Evolutionary conservation across 805 yeast species (phyloP).

Genomic region (Cyberlindnera xishuangbannaensis): DNA sequence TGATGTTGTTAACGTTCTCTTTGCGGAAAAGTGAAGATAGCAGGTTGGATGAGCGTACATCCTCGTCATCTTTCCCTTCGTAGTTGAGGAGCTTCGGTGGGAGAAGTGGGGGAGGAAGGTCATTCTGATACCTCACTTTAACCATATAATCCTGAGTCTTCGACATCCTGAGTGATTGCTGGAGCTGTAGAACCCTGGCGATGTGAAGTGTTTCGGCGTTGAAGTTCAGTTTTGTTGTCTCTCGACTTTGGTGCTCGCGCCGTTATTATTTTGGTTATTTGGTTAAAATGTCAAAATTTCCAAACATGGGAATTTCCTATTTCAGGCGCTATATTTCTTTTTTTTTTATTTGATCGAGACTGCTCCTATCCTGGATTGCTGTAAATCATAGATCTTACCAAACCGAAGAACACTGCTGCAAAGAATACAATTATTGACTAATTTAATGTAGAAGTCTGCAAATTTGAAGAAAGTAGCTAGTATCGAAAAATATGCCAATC

Average conservation of each 20-base stretch:
- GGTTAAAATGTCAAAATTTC: neutral
- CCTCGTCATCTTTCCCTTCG: constrained; percentile 32
- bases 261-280: neutral
- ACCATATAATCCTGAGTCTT: constrained; percentile 73
- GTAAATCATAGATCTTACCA: no score
- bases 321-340: neutral
- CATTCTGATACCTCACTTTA: constrained; percentile 76
- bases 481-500: no score
- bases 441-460: no score
- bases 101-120: constrained; percentile 87
- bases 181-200: no score
- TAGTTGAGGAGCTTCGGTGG: constrained; percentile 79
- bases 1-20: constrained; percentile 60
- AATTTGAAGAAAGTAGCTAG: no score
- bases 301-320: constrained; percentile 1
- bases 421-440: no score
- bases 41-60: constrained; percentile 46
- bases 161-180: constrained; percentile 27
- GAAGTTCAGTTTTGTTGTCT: neutral
- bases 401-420: no score
- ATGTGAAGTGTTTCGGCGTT: no score
- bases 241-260: no score
- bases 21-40: constrained; percentile 63
- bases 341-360: no score
- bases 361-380: no score